Base-by-base conservation (phyloP, 2,329 filamentous ascomycete genomes). In the Trichoderma afroharzianum region DNA sequence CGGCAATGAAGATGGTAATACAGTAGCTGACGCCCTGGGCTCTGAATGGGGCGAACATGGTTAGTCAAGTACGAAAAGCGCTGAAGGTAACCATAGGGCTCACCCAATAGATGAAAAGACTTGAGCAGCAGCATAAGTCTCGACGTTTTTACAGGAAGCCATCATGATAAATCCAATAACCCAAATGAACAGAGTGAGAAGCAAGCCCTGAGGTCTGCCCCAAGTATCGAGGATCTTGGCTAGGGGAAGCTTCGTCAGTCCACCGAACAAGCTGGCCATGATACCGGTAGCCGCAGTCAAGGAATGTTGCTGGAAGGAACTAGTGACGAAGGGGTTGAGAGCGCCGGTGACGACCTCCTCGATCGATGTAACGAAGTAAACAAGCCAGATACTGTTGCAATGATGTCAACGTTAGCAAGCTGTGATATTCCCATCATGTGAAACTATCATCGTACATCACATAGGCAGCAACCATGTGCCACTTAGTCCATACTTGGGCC, bases 201-300 rank as follows among this genome's bases (percentile, higher is more conserved):
- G 79, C 75, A 91, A 87, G 18, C 88, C 90, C 77, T 91, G 86
- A 14, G 90, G 86, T 47, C 91, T 88, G 70, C 90, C 91, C 83
- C 88, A 92, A 47, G 91, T 83, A 80, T 93, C 88, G 66, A 92
- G 83, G 21, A 92, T 82, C 79, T 92, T 92, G 68, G 91, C 90
- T 74, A 91, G 85, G 1, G 90, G 88, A 11, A 92, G 85, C 77
- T 91, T 90, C 71, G 87, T 84, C n/a, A 91, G 84, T 50, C 88
- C 90, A 76, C 83, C 81, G 59, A 91, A 86, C 39, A 88, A 80
- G 72, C 81, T 84, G 11, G 87, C 81, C 21, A 91, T 82, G 72
- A 91, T 86, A 62, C 81, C 80, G 18, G 87, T 86, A 3, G 87
- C 83, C 1, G 86, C 82, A 2, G 87, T 82, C 32, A 90, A 80